Evolutionary conservation across 257 asterid genomes (phyloP).

Genomic region (Solanum boliviense): DNA sequence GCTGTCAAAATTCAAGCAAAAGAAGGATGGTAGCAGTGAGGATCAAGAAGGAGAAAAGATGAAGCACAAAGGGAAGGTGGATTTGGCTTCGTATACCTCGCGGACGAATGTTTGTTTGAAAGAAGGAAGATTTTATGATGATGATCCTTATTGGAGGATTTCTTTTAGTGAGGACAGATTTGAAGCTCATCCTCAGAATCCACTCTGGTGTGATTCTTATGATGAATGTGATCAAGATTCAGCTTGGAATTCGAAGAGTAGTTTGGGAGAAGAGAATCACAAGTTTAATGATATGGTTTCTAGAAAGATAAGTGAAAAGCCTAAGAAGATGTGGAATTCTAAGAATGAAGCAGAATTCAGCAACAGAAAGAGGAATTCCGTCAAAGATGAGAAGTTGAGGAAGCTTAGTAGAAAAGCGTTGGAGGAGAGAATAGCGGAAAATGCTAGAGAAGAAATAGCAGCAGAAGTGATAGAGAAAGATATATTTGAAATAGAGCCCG

Average conservation of each 20-base stretch:
- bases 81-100: constrained; percentile 2
- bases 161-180: constrained; percentile 35
- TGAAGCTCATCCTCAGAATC: constrained; percentile 24
- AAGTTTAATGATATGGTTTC: constrained; percentile 30
- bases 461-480: constrained; percentile 12
- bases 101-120: constrained; percentile 1
- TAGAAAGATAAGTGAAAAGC: constrained; percentile 17
- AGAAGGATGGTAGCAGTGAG: constrained; percentile 10
- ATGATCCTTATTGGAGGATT: constrained; percentile 58
- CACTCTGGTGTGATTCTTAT: constrained; percentile 26
- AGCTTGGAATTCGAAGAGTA: constrained; percentile 6
- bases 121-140: constrained; percentile 44
- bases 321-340: constrained; percentile 2
- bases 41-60: background rate
- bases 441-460: background rate
- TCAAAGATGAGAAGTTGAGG: constrained; percentile 9
- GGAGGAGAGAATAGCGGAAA: constrained; percentile 9
- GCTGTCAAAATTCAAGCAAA: constrained; percentile 50
- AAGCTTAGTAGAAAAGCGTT: background rate
- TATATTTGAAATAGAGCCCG: constrained; percentile 19
- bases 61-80: constrained; percentile 9
- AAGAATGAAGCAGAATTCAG: constrained; percentile 5
- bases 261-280: constrained; percentile 6
- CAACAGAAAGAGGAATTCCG: constrained; percentile 4
- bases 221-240: constrained; percentile 22